Percentiles rank a stretch among this genome's conserved stretches.
These are phyloP conservation scores for Phaeophleospora eucalypticola DNA, from an alignment of 2,329 filamentous ascomycete species.

Conservation along the genomic window DNA sequence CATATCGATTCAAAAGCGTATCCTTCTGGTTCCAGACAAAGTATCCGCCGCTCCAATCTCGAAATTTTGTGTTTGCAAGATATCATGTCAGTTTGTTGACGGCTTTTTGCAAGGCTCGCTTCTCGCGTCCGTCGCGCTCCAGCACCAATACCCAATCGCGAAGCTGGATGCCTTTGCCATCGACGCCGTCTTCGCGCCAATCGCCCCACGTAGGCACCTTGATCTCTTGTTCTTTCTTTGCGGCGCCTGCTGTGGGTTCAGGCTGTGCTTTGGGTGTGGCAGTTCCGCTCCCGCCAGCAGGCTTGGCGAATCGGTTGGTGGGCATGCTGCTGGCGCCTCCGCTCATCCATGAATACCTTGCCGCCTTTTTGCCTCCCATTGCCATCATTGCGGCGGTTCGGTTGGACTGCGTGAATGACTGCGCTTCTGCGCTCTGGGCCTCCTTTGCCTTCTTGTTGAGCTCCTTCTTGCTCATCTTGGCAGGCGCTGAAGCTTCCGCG, in stretches of 20 bases:
- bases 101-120: slow-evolving; percentile 57
- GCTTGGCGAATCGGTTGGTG: slow-evolving; percentile 40
- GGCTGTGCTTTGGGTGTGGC: slow-evolving; percentile 23
- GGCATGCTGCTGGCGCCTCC: slow-evolving; percentile 54
- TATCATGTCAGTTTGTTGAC: slow-evolving; percentile 17
- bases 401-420: slow-evolving; percentile 70
- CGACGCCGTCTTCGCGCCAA: slow-evolving; percentile 66
- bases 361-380: slow-evolving; percentile 59
- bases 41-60: background rate
- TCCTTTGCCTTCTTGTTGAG: slow-evolving; percentile 72
- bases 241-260: slow-evolving; percentile 11
- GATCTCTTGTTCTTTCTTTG: slow-evolving; percentile 16
- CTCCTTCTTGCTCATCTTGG: slow-evolving; percentile 84
- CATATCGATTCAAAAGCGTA: background rate
- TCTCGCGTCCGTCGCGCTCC: slow-evolving; percentile 70
- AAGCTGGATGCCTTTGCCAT: slow-evolving; percentile 75
- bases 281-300: slow-evolving; percentile 20
- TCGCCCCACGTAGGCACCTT: slow-evolving; percentile 34
- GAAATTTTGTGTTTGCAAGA: too few species aligned
- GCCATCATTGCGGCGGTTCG: slow-evolving; percentile 73
- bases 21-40: background rate
- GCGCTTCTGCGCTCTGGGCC: slow-evolving; percentile 44
- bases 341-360: slow-evolving; percentile 74
- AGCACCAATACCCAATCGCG: slow-evolving; percentile 77
- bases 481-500: slow-evolving; percentile 40